Conservation (phyloP, 331 rosid species). For the Pyrus hybrid region DNA sequence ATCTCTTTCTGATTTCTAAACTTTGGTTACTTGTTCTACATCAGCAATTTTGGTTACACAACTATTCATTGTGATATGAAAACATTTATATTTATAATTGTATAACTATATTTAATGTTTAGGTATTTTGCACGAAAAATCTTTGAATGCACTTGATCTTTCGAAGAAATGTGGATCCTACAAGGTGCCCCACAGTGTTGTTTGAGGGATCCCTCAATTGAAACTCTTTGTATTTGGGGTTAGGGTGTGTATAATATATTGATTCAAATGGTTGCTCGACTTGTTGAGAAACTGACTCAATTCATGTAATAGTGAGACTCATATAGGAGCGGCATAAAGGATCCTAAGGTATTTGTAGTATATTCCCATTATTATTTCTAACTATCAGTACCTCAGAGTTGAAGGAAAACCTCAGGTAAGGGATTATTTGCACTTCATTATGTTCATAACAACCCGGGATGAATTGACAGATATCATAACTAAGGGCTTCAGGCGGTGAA, state of each 20-base stretch:
- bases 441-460: not conserved
- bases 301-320: not conserved
- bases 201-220: not conserved
- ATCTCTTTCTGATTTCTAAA: too few relatives aligned
- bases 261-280: not conserved
- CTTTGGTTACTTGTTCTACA: too few relatives aligned
- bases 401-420: not conserved
- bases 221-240: not conserved
- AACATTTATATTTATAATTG: too few relatives aligned
- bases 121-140: not conserved
- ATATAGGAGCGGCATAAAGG: not conserved
- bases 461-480: not conserved
- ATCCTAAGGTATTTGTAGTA: not conserved
- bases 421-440: not conserved
- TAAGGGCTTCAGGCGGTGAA: not conserved
- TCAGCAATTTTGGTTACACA: too few relatives aligned
- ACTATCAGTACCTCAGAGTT: not conserved
- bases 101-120: not conserved
- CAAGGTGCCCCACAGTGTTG: too few relatives aligned
- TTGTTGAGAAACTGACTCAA: not conserved
- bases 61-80: not conserved
- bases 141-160: not conserved
- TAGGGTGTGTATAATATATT: not conserved
- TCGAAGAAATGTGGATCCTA: too few relatives aligned
- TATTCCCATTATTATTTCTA: not conserved